A percentile compares a stretch with the other conserved stretches of the same genome.
Evolutionary conservation across 768 basidiomycete species (phyloP).

Genomic region (Amanita molliuscula): DNA sequence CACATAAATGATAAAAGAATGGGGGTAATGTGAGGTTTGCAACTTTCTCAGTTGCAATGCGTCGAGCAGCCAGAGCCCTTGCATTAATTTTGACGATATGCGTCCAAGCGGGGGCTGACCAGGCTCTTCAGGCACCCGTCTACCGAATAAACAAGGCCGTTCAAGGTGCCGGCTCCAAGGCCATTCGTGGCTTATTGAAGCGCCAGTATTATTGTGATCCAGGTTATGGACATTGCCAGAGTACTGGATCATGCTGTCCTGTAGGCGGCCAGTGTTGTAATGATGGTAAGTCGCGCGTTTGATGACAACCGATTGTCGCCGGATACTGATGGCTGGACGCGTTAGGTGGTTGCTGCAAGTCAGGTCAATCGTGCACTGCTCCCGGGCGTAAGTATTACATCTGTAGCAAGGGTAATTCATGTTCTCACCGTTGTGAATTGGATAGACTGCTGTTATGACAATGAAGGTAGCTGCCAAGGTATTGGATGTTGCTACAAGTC

Average conservation of each 20-base stretch:
- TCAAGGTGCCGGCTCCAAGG: background rate
- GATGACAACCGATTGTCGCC: background rate
- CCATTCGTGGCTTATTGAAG: background rate
- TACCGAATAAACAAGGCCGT: background rate
- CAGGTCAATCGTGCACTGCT: background rate
- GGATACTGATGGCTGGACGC: background rate
- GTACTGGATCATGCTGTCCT: background rate
- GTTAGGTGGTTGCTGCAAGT: background rate
- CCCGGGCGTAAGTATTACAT: background rate
- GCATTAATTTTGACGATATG: too few species aligned
- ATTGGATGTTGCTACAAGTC: background rate
- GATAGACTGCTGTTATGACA: background rate
- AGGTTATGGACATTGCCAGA: background rate
- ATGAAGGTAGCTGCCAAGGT: background rate
- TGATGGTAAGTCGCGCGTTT: background rate
- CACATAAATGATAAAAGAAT: too few species aligned
- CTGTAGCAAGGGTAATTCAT: background rate
- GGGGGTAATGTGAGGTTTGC: too few species aligned
- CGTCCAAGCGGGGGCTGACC: too few species aligned
- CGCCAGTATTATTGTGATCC: background rate
- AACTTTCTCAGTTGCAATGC: too few species aligned
- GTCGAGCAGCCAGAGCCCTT: too few species aligned
- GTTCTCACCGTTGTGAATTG: background rate
- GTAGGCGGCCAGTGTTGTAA: background rate
- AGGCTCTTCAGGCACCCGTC: background rate